Evolutionary conservation across 2,329 filamentous ascomycete species (phyloP).

Genomic region (Fusarium succisae): DNA sequence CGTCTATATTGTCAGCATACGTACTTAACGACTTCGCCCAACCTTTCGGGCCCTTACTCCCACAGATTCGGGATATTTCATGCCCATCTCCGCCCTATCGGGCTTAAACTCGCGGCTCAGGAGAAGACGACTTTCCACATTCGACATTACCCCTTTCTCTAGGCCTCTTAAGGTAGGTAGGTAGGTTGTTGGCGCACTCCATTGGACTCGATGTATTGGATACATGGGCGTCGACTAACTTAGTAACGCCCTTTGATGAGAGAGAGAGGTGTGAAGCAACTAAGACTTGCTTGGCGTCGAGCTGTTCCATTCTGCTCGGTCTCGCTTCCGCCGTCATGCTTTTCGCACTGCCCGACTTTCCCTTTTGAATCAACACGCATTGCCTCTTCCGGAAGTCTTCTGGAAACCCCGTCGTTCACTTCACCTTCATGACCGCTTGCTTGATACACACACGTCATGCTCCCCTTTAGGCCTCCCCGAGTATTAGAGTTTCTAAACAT

Average conservation of each 20-base stretch:
- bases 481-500: constrained; percentile 29
- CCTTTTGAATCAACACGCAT: background rate
- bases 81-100: constrained; percentile 9
- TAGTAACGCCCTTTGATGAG: constrained; percentile 16
- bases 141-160: constrained; percentile 26
- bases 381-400: constrained; percentile 39
- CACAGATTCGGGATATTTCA: constrained; percentile 19
- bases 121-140: background rate
- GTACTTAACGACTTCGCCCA: constrained; percentile 12
- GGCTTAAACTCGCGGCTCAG: constrained; percentile 23
- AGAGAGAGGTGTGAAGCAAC: constrained; percentile 9
- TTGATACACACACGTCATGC: background rate
- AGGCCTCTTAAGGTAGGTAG: constrained; percentile 1
- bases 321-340: constrained; percentile 4
- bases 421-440: background rate
- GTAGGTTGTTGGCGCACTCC: background rate
- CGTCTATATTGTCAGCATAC: constrained; percentile 4
- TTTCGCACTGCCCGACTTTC: constrained; percentile 15
- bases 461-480: constrained; percentile 10
- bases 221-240: constrained; percentile 26
- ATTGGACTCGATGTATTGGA: constrained; percentile 23
- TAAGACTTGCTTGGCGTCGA: constrained; percentile 26
- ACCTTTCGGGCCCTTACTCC: constrained; percentile 18
- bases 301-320: constrained; percentile 14
- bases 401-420: constrained; percentile 19